phyloP scores from a whole-genome alignment of 2,329 filamentous ascomycete species.

The Fusarium albidum region DNA sequence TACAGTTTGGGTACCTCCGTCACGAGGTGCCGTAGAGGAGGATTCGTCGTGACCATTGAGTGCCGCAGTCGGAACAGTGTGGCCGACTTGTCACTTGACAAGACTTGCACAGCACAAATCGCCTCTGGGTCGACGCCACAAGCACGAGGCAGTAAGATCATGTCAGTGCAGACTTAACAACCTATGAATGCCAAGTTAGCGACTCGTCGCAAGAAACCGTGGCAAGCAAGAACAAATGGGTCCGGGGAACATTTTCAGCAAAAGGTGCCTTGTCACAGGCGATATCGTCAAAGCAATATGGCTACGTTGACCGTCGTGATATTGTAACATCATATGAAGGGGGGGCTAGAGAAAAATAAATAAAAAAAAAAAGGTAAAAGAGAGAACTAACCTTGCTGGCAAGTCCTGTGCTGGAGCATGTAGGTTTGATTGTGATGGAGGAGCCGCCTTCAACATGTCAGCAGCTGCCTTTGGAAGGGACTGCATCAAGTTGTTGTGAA shows the following conservation, averaged over 20 bases:
- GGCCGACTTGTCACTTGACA: slow-evolving; percentile 13
- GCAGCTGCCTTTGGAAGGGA: slow-evolving; percentile 26
- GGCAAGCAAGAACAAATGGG: not conserved
- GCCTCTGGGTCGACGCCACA: not conserved
- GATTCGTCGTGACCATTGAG: no score
- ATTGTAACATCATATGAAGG: slow-evolving; percentile 52
- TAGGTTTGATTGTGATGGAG: not conserved
- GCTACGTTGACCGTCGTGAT: slow-evolving; percentile 60
- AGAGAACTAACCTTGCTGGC: slow-evolving; percentile 41
- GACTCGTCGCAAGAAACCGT: slow-evolving; percentile 1
- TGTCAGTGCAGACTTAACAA: not conserved
- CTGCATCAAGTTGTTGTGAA: slow-evolving; percentile 23
- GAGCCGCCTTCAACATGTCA: slow-evolving; percentile 34
- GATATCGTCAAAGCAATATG: slow-evolving; percentile 56
- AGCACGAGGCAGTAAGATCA: not conserved
- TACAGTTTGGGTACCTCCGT: no score
- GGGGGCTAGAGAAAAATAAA: no score
- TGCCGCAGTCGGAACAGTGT: no score
- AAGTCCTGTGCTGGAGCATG: not conserved
- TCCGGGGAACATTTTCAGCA: slow-evolving; percentile 16
- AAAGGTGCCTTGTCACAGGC: slow-evolving; percentile 55
- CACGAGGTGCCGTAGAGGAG: no score
- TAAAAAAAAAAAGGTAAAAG: not conserved
- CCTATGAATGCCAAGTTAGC: slow-evolving; percentile 20
- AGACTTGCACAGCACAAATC: not conserved